Base-by-base conservation (phyloP, 768 basidiomycete species). In the Myochromella boudieri region DNA sequence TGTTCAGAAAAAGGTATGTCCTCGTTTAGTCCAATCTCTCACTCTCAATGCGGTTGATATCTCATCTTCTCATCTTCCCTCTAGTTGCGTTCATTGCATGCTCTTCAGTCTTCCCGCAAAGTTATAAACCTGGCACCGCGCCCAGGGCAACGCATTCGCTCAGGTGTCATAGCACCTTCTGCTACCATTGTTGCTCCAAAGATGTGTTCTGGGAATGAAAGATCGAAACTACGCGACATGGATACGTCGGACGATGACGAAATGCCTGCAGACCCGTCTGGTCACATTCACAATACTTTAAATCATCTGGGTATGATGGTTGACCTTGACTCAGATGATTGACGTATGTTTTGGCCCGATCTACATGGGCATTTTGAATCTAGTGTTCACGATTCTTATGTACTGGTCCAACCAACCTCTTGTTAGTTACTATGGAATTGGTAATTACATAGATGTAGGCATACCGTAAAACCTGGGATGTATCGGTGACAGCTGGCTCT, bases 91-190 rank as follows among this genome's bases (percentile, higher is more conserved):
- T 71, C 70, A 0, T 66, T 91, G 32, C 77, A 80, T 6, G 71
- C 75, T 0, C 55, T 80, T 1, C 81, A 80, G 24, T 60, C 65
- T 4, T 70, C 71, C n/a, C 71, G 76, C 39, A 78, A 69, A 58
- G 70, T 71, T 10, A 77, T 87, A 12, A 61, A 67, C 9, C 75
- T 91, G n/a, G 79, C 78, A 11, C 82, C 82, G 3, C 68, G 77
- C 40, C 82, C 84, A 14, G 86, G 88, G 8, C 72, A 75, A 15
- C 80, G 74, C 46, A 72, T 85, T 44, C 78, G 76, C n/a, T 84
- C 83, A 7, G 82, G 81, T 6, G 82, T 85, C 6, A 58, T 69
- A 29, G 61, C 59, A 6, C 72, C 71, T 3, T 66, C 62, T 52
- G 26, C 37, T 0, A 53, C n/a, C n/a, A n/a, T n/a, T n/a, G n/a